phyloP scores from a whole-genome alignment of 2,329 filamentous ascomycete genomes.

The Botrytis porri region DNA sequence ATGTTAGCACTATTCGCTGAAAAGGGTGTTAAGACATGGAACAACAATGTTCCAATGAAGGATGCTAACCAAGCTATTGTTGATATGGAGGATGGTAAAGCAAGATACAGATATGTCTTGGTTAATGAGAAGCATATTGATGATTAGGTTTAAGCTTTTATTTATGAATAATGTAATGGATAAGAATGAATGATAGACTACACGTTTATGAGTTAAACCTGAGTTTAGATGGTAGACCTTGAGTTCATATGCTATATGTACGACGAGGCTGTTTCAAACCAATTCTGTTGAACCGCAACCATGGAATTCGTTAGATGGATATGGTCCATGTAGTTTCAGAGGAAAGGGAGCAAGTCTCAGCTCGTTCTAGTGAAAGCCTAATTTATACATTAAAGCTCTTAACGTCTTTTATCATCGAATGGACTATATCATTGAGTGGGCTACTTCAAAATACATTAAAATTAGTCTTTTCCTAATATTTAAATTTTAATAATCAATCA shows the following conservation, averaged over 20 bases:
- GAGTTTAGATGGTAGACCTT: background rate
- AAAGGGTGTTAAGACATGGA: constrained; percentile 56
- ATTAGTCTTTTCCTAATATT: too few species aligned
- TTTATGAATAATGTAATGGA: background rate
- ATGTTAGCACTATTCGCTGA: constrained; percentile 60
- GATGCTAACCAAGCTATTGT: constrained; percentile 56
- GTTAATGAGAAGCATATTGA: constrained; percentile 41
- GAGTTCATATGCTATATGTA: background rate
- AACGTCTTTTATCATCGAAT: too few species aligned
- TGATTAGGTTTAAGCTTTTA: background rate
- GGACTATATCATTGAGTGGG: too few species aligned
- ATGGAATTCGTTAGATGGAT: too few species aligned
- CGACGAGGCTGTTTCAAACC: too few species aligned
- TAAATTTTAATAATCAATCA: too few species aligned
- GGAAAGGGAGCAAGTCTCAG: too few species aligned
- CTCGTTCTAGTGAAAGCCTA: too few species aligned
- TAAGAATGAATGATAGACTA: background rate
- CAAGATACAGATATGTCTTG: constrained; percentile 49
- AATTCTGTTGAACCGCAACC: too few species aligned
- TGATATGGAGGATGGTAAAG: constrained; percentile 56
- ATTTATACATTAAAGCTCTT: too few species aligned
- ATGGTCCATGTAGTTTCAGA: too few species aligned
- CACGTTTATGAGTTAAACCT: background rate
- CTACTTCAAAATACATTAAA: too few species aligned
- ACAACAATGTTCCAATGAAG: constrained; percentile 54